Evolutionary conservation across 768 basidiomycete genomes (phyloP), one percentile per base, ranked within the genome.

Genomic region (Trametes cinnabarina): DNA sequence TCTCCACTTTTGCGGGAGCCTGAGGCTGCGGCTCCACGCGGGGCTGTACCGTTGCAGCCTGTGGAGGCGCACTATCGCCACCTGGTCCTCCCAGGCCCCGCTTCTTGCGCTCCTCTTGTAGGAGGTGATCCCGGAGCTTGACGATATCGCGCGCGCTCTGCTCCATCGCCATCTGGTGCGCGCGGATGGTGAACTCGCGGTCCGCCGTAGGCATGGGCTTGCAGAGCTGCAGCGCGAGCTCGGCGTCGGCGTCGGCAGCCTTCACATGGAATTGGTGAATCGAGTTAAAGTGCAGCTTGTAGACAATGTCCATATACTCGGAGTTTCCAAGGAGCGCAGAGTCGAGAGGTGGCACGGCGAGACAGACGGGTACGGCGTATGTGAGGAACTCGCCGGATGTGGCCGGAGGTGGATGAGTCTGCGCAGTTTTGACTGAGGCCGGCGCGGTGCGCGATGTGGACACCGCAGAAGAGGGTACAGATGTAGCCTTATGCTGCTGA

Each of bases 211-310:
- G 49, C 42, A 58, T 47, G 28, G 53, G 42, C 39, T 55, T 55
- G 22, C 57, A 48, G 4, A 68, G 40, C 47, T 63, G 54, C 1
- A 58, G 39, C 14, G 78, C 81, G 3, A 65, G 70, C 69, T 88
- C 86, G 47, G 88, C 82, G 6, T 85, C 77, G 19, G 82, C 76
- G 69, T 83, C 84, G 22, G 82, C 74, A 42, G 66, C 67, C 54
- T 62, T 71, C 49, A 74, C 69, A 55, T 79, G 74, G 35, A 73
- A 72, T 51, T 77, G 76, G 77, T 79, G 82, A 9, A 66, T 72
- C 3, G 74, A 73, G 50, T 74, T 72, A 42, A 85, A 65, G 47
- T 65, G 69, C 44, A 74, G 70, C 50, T 85, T 77, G n/a, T 81
- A 79, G 6, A 69, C 65, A 47, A 79, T 76, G 30, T 78, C 76